These are phyloP conservation scores for Taphrina betulina DNA, from an alignment of 1,139 yeast species.

Conservation along the genomic window DNA sequence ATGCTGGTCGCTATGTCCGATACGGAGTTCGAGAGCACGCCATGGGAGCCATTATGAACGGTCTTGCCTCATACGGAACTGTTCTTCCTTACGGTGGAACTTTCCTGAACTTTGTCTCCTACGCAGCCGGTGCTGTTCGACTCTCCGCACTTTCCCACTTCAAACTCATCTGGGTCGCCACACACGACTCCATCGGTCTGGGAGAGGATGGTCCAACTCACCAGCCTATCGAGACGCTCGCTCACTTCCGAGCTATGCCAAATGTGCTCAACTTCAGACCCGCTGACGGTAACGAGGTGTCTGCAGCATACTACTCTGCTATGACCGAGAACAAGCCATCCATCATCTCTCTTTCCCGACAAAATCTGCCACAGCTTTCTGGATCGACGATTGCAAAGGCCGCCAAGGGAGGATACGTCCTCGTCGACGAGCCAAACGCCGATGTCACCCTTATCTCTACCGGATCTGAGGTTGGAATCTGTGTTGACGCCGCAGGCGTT, in stretches of 20 bases:
- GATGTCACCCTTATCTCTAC: conserved; percentile 82
- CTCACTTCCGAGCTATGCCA: conserved; percentile 97
- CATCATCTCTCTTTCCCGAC: conserved; percentile 91
- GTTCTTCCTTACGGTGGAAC: conserved; percentile 95
- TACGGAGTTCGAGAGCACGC: conserved; percentile 99
- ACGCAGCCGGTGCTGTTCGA: conserved; percentile 97
- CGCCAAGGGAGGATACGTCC: conserved; percentile 88
- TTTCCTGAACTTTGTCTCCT: conserved; percentile 95
- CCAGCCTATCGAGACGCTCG: conserved; percentile 98
- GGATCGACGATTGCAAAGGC: conserved; percentile 94
- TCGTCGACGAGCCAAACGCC: conserved; percentile 58
- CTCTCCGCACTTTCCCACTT: conserved; percentile 90
- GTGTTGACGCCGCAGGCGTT: conserved; percentile 76
- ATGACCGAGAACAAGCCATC: conserved; percentile 72
- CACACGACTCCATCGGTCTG: conserved; percentile 98
- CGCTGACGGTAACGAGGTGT: conserved; percentile 98
- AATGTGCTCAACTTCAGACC: conserved; percentile 98
- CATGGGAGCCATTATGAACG: conserved; percentile 99
- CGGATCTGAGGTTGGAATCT: conserved; percentile 91
- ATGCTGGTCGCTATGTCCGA: conserved; percentile 91
- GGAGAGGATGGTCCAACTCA: conserved; percentile 99
- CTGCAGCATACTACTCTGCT: conserved; percentile 91
- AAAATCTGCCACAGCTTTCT: conserved; percentile 93
- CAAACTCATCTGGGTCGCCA: conserved; percentile 95
- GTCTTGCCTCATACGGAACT: conserved; percentile 95